Percentiles rank a stretch among this genome's conserved stretches.
These are phyloP conservation scores for Knoxia roxburghii DNA, from an alignment of 257 asterid species.

Conservation along the genomic window DNA sequence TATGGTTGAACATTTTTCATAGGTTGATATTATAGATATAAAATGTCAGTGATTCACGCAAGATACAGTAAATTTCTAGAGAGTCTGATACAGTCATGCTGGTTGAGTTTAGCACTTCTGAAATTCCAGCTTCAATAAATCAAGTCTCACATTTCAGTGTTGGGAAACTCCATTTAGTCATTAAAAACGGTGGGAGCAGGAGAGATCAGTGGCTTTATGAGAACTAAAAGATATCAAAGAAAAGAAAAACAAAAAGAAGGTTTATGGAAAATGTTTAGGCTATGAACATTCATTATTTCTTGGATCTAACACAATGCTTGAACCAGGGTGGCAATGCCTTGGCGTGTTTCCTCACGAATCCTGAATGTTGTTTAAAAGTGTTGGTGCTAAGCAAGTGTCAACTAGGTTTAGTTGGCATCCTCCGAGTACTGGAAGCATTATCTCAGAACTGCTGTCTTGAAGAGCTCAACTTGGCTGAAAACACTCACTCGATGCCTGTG, in stretches of 20 bases:
- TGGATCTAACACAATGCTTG: constrained; percentile 24
- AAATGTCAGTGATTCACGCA: not conserved
- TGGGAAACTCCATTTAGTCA: not conserved
- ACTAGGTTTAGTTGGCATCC: constrained; percentile 54
- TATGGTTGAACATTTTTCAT: not conserved
- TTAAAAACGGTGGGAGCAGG: not conserved
- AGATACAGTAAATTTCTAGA: not conserved
- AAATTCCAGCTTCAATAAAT: not conserved
- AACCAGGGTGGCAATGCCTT: constrained; percentile 67
- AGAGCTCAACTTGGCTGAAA: constrained; percentile 87
- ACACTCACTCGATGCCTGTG: constrained; percentile 24
- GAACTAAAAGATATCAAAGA: too few species aligned
- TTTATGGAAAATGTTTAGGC: not conserved
- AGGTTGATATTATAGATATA: not conserved
- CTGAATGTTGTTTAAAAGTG: constrained; percentile 51
- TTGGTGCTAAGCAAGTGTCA: constrained; percentile 61
- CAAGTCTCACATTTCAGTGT: not conserved
- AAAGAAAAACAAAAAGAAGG: not conserved
- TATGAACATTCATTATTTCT: not conserved
- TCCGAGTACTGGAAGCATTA: constrained; percentile 46
- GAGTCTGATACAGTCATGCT: not conserved
- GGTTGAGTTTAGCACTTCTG: not conserved
- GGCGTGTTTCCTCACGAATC: constrained; percentile 49
- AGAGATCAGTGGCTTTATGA: not conserved
- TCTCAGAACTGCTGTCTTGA: constrained; percentile 47